These are phyloP conservation scores for Hordeum pubiflorum DNA, from an alignment of 202 grass and related monocot species.

Conservation along the genomic window DNA sequence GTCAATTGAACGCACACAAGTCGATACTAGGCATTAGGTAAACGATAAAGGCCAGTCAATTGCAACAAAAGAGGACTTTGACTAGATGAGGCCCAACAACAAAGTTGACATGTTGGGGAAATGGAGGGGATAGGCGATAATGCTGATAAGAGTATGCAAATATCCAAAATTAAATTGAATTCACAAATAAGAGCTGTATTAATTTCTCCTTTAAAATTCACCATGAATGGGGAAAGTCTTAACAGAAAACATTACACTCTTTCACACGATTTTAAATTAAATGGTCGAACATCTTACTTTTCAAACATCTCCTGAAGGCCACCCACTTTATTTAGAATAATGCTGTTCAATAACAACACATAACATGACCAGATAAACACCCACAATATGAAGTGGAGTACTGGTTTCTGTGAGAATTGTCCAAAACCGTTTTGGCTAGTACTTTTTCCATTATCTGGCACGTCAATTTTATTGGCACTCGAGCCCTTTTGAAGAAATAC, in stretches of 20 bases:
- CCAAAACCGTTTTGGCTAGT: conserved; percentile 2
- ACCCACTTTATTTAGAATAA: conserved; percentile 64
- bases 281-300: conserved; percentile 48
- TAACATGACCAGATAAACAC: conserved; percentile 57
- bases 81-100: neutral
- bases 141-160: conserved; percentile 1
- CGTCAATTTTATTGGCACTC: conserved; percentile 4
- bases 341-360: conserved; percentile 61
- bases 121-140: neutral
- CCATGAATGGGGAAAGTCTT: neutral
- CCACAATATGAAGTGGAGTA: conserved; percentile 64
- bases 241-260: neutral
- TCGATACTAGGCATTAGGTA: neutral
- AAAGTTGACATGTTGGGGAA: neutral
- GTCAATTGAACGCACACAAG: neutral
- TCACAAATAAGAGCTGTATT: neutral
- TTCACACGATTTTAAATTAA: neutral
- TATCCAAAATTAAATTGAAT: neutral
- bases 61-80: neutral
- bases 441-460: conserved; percentile 19
- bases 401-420: conserved; percentile 47
- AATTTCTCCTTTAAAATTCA: neutral
- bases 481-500: conserved; percentile 32
- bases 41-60: neutral
- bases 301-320: conserved; percentile 69